phyloP scores from a whole-genome alignment of 2,329 filamentous ascomycete species.

The Capronia americana region DNA sequence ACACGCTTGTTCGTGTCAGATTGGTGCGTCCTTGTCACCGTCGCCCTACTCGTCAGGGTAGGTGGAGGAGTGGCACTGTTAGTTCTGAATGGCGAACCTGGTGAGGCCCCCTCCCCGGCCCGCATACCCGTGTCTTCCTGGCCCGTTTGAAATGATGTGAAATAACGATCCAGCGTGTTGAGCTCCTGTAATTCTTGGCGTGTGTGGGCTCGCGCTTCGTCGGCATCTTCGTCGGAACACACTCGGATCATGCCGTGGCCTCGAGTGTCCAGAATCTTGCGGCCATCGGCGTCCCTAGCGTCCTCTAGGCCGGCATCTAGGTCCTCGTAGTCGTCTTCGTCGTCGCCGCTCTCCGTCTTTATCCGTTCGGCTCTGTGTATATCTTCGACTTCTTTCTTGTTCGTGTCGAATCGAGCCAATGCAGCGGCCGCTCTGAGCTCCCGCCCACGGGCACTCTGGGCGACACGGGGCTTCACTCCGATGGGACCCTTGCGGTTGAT shows the following conservation, averaged over 20 bases:
- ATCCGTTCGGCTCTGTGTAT: slow-evolving; percentile 40
- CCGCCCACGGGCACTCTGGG: slow-evolving; percentile 73
- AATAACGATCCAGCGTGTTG: slow-evolving; percentile 51
- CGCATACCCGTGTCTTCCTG: not conserved
- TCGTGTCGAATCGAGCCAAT: slow-evolving; percentile 70
- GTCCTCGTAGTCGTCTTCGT: slow-evolving; percentile 44
- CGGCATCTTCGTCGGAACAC: slow-evolving; percentile 69
- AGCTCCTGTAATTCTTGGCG: slow-evolving; percentile 73
- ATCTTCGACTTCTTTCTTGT: slow-evolving; percentile 45
- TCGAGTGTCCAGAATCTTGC: slow-evolving; percentile 67
- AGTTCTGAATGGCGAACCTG: not conserved
- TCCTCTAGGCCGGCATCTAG: slow-evolving; percentile 55
- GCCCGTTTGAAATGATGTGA: slow-evolving; percentile 28
- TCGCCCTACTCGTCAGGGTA: not conserved
- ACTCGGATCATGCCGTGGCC: slow-evolving; percentile 74
- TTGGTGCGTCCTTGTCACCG: not conserved
- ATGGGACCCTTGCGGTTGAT: slow-evolving; percentile 62
- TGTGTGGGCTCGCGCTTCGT: slow-evolving; percentile 63
- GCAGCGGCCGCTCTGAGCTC: slow-evolving; percentile 79
- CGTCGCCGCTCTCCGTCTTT: slow-evolving; percentile 47
- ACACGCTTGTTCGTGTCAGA: slow-evolving; percentile 10
- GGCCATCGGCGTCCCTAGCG: slow-evolving; percentile 69
- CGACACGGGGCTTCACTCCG: slow-evolving; percentile 72
- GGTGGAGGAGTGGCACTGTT: not conserved
- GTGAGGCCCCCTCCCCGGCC: not conserved